Evolutionary conservation across 2,329 filamentous ascomycete genomes (phyloP), one percentile per base, ranked within the genome.

Genomic region (Phialophora macrospora): DNA sequence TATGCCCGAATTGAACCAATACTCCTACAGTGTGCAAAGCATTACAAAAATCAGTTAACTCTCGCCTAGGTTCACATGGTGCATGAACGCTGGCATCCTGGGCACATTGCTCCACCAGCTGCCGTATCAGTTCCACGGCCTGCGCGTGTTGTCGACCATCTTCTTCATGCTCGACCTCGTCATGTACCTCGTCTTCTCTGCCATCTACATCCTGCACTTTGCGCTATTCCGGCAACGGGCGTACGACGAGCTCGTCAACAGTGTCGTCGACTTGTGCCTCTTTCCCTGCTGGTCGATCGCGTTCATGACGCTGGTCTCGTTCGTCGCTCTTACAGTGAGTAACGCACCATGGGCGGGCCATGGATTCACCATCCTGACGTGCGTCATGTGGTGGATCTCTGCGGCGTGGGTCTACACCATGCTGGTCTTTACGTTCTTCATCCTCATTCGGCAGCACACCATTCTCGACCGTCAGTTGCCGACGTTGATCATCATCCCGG

Each of bases 321-420:
- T 73, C 3, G 76, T 78, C 55, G 72, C 74, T 32, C 68, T 78
- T 14, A 73, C 77, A 64, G 87, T 96, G 87, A 46, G 84, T 94
- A 71, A 86, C 68, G 44, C 70, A 72, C 1, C 72, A 38, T 73
- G 75, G 60, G 76, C 74, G 67, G 71, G 72, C 20, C 56, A 61
- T 12, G 68, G 70, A 11, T 73, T 72, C 69, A 74, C 74, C 3
- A 46, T 78, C 8, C 69, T 73, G 24, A 72, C 75, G 4, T 78
- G 75, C 64, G 69, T 79, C 17, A 73, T 81, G 28, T 81, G 79
- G 79, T 81, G 79, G 78, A 73, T 78, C 14, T 73, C 75, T 24
- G 73, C 75, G 2, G 71, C 60, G 1, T 71, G 68, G 68, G 62
- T 54, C 14, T 52, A 66, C 11, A 38, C 26, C 51, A 58, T 80